Percentiles rank a stretch among this genome's conserved stretches.
Evolutionary conservation across 148 eudicot genomes (phyloP).

Genomic region (Dysphania ambrosioides): DNA sequence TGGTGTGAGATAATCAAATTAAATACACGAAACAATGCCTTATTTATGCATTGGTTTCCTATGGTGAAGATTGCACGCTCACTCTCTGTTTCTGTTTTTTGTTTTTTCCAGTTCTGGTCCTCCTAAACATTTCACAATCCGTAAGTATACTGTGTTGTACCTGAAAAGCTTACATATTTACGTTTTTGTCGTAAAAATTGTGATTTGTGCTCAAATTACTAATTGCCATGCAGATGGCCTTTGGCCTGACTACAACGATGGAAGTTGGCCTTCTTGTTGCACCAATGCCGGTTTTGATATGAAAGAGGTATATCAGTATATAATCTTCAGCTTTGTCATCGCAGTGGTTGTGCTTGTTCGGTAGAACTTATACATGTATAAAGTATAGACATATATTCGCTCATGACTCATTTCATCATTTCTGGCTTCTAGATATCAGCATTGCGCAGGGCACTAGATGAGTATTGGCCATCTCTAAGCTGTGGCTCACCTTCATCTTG

Average conservation of each 20-base stretch:
- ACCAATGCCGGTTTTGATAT: slow-evolving; percentile 50
- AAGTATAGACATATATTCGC: background rate
- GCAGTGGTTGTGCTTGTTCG: background rate
- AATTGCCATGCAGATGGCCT: slow-evolving; percentile 61
- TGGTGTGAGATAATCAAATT: background rate
- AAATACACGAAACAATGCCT: background rate
- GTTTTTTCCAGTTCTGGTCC: slow-evolving; percentile 56
- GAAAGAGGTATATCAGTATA: slow-evolving; percentile 61
- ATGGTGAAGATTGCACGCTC: slow-evolving; percentile 13
- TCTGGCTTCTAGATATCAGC: slow-evolving; percentile 55
- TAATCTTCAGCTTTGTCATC: background rate
- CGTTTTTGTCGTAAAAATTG: no score
- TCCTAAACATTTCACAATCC: slow-evolving; percentile 70
- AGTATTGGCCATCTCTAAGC: slow-evolving; percentile 89
- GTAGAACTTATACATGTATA: background rate
- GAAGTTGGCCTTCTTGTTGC: slow-evolving; percentile 92
- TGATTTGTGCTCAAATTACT: background rate
- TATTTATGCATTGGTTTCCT: background rate
- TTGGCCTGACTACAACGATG: slow-evolving; percentile 95
- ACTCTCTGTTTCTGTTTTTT: slow-evolving; percentile 15
- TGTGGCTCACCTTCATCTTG: slow-evolving; percentile 69
- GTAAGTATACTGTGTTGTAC: slow-evolving; percentile 45
- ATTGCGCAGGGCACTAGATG: slow-evolving; percentile 47
- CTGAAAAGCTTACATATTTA: background rate
- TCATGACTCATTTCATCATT: background rate